Base-by-base conservation (phyloP, 352 stramenopile genomes). In the Phytopythium cucurbitacearum region DNA sequence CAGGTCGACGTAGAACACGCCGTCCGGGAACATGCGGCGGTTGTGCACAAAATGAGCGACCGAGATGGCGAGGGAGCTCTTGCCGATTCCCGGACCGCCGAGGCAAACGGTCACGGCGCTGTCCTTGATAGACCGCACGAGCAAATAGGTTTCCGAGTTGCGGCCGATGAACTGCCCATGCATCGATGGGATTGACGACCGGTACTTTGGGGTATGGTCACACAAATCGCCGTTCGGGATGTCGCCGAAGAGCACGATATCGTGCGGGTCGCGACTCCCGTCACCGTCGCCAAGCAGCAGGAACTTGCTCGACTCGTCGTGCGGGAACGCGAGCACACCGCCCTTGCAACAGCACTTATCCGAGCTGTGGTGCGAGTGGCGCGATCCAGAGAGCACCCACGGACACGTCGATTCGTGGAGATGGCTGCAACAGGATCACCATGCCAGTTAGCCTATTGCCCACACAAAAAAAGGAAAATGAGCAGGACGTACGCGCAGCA, bases 301-400 rank as follows among this genome's bases (percentile, higher is more conserved):
- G 47, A 93, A 93, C 40, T 93, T 93, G 64, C 77, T 89, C 13
- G 80, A 91, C 48, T 93, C 82, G 48, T 93, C 82, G 45, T 93
- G 82, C 1, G 82, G 82, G 45, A 87, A 92, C 40, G 76, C 60
- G 13, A 92, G 59, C 15, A 60, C 52, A 4, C 87, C 62, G 0
- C 73, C 73, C 40, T 91, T 93, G 63, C 82, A 93, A 52, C 82
- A 93, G 49, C 82, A 93, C 32, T 81, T 65, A 32, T 79, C 74
- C 36, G 73, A 62, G 44, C 69, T 79, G 53, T 93, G 82, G 28
- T 87, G 71, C 0, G 80, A 85, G 56, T 93, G 82, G 0, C 74
- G 64, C 15, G 75, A 88, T 0, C 82, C 82, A 33, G 64, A 58
- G 0, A 72, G 68, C 63, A 87, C 76, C 82, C 82, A 93, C 16